Conservation (phyloP, 83 land plant species). For the Diphasiastrum complanatum region DNA sequence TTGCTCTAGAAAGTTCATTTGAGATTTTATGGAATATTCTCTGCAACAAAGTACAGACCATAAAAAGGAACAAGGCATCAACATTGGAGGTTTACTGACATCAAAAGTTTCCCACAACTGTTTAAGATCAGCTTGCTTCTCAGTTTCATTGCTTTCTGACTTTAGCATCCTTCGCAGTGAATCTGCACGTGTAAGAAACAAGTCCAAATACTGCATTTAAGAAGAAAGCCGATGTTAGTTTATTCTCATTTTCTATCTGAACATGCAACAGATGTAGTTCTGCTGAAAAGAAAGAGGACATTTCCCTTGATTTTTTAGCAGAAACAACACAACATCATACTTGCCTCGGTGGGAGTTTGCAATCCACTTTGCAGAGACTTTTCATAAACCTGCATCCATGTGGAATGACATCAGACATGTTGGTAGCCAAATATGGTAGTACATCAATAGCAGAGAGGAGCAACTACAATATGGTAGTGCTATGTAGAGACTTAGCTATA, state of each 20-base stretch:
- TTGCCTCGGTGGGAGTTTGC: constrained; percentile 74
- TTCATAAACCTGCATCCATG: constrained; percentile 81
- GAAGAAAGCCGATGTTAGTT: neutral
- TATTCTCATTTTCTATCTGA: too few species aligned
- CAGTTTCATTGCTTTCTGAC: constrained; percentile 6
- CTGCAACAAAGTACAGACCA: neutral
- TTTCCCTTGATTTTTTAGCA: neutral
- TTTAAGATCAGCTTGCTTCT: constrained; percentile 8
- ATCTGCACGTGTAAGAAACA: constrained; percentile 80
- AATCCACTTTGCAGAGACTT: constrained; percentile 51
- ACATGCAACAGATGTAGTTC: neutral
- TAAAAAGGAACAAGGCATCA: constrained; percentile 1
- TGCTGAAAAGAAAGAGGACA: neutral
- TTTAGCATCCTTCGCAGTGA: constrained; percentile 60
- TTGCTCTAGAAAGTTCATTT: neutral
- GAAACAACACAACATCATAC: neutral
- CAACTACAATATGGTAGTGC: neutral
- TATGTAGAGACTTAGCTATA: too few species aligned
- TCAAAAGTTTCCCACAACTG: constrained; percentile 28
- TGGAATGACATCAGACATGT: neutral
- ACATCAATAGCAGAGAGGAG: neutral
- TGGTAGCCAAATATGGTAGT: neutral
- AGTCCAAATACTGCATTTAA: constrained; percentile 60
- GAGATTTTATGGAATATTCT: neutral
- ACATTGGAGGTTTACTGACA: constrained; percentile 14